These are phyloP conservation scores for Taphrina wiesneri DNA, from an alignment of 1,139 yeast genomes.

Conservation along the genomic window DNA sequence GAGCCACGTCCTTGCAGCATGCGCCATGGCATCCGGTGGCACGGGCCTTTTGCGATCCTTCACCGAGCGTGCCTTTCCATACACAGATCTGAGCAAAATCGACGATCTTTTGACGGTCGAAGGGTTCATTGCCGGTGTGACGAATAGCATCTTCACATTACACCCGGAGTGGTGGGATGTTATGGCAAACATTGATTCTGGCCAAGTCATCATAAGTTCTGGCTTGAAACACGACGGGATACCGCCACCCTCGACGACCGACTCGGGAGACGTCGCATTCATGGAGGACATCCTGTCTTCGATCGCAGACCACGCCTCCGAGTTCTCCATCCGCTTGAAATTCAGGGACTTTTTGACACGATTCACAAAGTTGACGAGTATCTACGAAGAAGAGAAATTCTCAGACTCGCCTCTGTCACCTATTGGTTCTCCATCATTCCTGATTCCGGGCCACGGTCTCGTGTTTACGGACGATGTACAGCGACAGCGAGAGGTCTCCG, in stretches of 20 bases:
- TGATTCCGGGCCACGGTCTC: slow-evolving; percentile 45
- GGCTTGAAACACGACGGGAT: slow-evolving; percentile 2
- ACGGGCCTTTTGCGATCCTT: slow-evolving; percentile 57
- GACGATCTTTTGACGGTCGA: slow-evolving; percentile 53
- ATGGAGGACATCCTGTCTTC: slow-evolving; percentile 45
- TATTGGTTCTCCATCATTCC: slow-evolving; percentile 38
- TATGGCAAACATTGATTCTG: slow-evolving; percentile 57
- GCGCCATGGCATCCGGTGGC: slow-evolving; percentile 60
- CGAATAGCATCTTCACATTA: slow-evolving; percentile 63
- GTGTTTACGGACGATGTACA: slow-evolving; percentile 45
- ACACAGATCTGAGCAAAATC: slow-evolving; percentile 62
- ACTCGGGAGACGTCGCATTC: slow-evolving; percentile 40
- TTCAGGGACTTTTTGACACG: slow-evolving; percentile 45
- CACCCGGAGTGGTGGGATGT: slow-evolving; percentile 64
- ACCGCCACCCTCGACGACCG: slow-evolving; percentile 31
- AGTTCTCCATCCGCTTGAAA: slow-evolving; percentile 44
- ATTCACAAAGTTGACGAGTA: slow-evolving; percentile 45
- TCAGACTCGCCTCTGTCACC: slow-evolving; percentile 46
- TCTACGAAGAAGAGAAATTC: slow-evolving; percentile 43
- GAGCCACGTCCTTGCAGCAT: slow-evolving; percentile 56
- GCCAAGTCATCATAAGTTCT: slow-evolving; percentile 49
- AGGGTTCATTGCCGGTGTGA: slow-evolving; percentile 65
- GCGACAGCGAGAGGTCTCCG: slow-evolving; percentile 41
- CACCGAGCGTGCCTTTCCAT: slow-evolving; percentile 56
- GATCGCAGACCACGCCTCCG: slow-evolving; percentile 46